Conservation (phyloP, 805 yeast genomes). For the Yarrowia sp. region DNA sequence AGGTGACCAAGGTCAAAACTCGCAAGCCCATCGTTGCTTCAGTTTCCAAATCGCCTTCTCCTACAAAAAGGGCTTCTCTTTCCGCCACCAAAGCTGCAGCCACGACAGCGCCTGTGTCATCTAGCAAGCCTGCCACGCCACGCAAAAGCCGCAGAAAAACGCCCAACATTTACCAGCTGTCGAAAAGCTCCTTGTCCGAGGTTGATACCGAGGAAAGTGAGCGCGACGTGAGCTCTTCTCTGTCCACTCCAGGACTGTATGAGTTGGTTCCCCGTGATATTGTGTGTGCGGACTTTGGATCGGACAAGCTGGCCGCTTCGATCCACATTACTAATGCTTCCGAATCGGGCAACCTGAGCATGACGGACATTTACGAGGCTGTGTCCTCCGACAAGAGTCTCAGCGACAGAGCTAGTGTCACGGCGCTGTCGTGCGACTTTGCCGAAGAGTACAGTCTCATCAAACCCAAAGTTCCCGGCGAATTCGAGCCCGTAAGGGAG, state of each 20-base stretch:
- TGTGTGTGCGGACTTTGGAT: neutral
- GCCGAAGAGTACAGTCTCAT: constrained; percentile 28
- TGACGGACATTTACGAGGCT: constrained; percentile 4
- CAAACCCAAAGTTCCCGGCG: constrained; percentile 38
- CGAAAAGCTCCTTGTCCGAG: constrained; percentile 11
- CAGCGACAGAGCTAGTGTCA: neutral
- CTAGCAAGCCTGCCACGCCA: neutral
- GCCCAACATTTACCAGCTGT: constrained; percentile 22
- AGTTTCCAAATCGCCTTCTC: constrained; percentile 20
- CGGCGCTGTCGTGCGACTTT: neutral
- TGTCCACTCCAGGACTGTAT: constrained; percentile 14
- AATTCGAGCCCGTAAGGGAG: constrained; percentile 61
- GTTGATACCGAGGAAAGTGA: constrained; percentile 12
- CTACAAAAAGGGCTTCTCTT: neutral
- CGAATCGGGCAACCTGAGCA: constrained; percentile 15
- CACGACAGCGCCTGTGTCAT: neutral
- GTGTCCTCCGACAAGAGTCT: neutral
- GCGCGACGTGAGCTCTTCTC: neutral
- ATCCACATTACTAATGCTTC: constrained; percentile 1
- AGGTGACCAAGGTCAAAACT: constrained; percentile 24
- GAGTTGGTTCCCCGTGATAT: neutral
- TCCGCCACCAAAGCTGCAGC: neutral
- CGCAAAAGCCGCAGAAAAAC: constrained; percentile 13
- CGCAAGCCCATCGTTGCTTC: neutral
- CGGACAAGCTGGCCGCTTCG: neutral